Base-by-base conservation (phyloP, 176 grass and related monocot species). In the Poa annua region DNA sequence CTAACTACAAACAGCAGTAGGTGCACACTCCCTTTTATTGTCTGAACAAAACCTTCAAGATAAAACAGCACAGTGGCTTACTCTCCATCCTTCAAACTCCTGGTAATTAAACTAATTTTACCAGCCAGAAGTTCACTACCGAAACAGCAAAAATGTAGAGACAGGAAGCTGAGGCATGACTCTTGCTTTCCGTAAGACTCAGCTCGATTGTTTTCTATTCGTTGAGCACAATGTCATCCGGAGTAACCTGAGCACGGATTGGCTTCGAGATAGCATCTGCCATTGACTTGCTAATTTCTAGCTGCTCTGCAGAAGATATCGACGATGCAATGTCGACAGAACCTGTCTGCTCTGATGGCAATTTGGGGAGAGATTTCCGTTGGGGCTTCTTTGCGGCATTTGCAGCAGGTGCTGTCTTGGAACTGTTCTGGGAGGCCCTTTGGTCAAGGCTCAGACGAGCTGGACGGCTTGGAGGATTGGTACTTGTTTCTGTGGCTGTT, bases 271-370 rank as follows among this genome's bases (percentile, higher is more conserved):
- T 8, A 8, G 48, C 39, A 36, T 53, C 60, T 4, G 66, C 53
- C 2, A 22, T 63, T 13, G 74, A 11, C 11, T 79, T 63, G 71
- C 44, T 41, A 32, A 56, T 74, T 38, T 88, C 86, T 65, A 83
- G 9, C 79, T 88, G 80, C 32, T 83, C 74, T 33, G 52, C 7
- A 8, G 76, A 39, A 26, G 53, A 17, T 42, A 60, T 12, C 2
- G 61, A 49, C 8, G 12, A 36, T 11, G 61, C 5, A 9, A 67
- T 38, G 77, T 72, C 81, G 56, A 81, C 52, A 22, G 56, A 70
- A 47, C 35, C 75, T 29, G 86, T 80, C 62, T 92, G 83, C 54
- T 92, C 86, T 2, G 90, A 92, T 29, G 83, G 90, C 83, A 92
- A 22, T 83, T 83, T 89, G 3, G 90, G 86, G 60, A 92, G 86